Percentiles rank a stretch among this genome's conserved stretches.
Conservation (phyloP, 225 moss, liverwort and hornwort species). For the Antitrichia curtipendula region DNA sequence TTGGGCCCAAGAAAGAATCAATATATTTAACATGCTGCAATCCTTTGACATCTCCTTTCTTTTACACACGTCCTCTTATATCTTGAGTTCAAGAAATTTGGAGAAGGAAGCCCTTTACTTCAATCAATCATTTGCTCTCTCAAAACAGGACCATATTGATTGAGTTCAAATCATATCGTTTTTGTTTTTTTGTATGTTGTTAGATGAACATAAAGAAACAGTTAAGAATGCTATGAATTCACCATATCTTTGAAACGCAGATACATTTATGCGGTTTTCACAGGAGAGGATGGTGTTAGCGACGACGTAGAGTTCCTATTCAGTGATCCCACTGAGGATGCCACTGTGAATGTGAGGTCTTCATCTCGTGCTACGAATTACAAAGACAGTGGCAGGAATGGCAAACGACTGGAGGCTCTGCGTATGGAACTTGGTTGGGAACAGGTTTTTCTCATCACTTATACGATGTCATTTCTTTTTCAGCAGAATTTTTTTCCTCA, state of each 20-base stretch:
- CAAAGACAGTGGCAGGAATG: slow-evolving; percentile 63
- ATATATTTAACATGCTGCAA: background rate
- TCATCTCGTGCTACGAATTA: slow-evolving; percentile 59
- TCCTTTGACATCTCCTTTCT: background rate
- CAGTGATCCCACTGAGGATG: slow-evolving; percentile 61
- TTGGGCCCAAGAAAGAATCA: background rate
- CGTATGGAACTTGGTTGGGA: slow-evolving; percentile 76
- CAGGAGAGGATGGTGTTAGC: slow-evolving; percentile 49
- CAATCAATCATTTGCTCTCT: background rate
- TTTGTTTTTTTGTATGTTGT: background rate
- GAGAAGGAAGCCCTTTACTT: background rate
- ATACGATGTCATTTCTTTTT: background rate
- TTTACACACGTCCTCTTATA: background rate
- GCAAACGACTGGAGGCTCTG: slow-evolving; percentile 58
- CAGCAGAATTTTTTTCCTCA: background rate
- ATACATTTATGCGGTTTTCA: slow-evolving; percentile 71
- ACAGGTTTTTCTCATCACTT: slow-evolving; percentile 26
- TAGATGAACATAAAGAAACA: background rate
- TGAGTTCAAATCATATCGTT: background rate
- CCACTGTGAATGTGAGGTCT: slow-evolving; percentile 67
- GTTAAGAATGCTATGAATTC: background rate
- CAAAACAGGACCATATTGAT: background rate
- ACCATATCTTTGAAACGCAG: slow-evolving; percentile 24
- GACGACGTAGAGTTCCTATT: slow-evolving; percentile 92
- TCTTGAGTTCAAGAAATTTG: background rate